Evolutionary conservation across 306 rosid species (phyloP), one percentile per base, ranked within the genome.

Genomic region (Dicorynia guianensis): DNA sequence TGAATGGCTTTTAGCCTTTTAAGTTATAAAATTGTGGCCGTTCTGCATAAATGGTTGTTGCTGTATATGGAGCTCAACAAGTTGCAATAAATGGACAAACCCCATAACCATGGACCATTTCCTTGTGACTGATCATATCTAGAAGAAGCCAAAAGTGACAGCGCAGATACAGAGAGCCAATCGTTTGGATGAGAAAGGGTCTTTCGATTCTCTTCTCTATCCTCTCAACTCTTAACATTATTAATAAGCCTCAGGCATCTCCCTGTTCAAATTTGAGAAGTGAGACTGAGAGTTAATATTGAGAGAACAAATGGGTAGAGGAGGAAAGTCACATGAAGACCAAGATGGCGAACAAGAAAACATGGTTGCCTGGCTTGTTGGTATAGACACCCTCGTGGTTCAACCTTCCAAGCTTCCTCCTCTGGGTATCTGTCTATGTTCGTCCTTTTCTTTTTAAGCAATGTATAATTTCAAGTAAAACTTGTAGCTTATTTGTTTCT

Each of bases 231-330:
- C 30, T 25, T 2, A 25, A 25, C 30, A 25, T 25, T 25, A 25
- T 15, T 17, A 11, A 63, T 8, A 71, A 78, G 54, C n/a, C n/a
- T 19, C 17, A 4, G 6, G n/a, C 38, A 15, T 7, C 55, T 39
- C 55, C 50, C 18, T 42, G 13, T 17, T 12, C 14, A 74, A 33
- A 50, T 59, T 62, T n/a, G 73, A 39, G 46, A 18, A 46, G 30
- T 35, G 57, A 43, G 44, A 33, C 67, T n/a, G n/a, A 15, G 54
- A 19, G 33, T 5, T 56, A 66, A 25, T n/a, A n/a, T 59, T 18
- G 12, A 75, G 67, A 47, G 63, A 14, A 63, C 61, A 82, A 75
- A 93, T 93, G 96, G 97, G 97, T 11, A 90, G 87, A 72, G 93
- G 89, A 4, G 96, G 87, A 15, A 89, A 59, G 94, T 90, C 93